A percentile compares a stretch with the other conserved stretches of the same genome.
phyloP scores from a whole-genome alignment of 139 green algal species.

The Coelastrella sp. region DNA sequence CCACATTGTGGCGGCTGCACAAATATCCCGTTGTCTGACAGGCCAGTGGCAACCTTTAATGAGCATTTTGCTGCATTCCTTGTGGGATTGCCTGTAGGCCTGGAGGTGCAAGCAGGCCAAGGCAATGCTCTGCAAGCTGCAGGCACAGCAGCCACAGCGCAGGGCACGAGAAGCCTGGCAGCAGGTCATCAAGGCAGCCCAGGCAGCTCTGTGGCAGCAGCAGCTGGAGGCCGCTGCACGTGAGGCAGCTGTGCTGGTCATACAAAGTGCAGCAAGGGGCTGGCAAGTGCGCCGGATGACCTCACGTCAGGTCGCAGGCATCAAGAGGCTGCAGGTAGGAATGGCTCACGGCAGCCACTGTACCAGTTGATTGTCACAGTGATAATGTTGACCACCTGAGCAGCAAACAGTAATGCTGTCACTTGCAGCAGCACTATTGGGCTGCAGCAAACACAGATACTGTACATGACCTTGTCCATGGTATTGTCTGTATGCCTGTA shows the following conservation, averaged over 20 bases:
- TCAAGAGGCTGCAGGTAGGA: slow-evolving; percentile 31
- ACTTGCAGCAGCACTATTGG: neutral
- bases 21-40: too few relatives aligned
- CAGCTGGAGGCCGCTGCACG: neutral
- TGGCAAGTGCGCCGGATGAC: slow-evolving; percentile 46
- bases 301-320: slow-evolving; percentile 12
- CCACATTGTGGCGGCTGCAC: too few relatives aligned
- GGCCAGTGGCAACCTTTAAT: too few relatives aligned
- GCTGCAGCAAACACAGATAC: neutral
- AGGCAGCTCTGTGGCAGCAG: neutral
- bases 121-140: neutral
- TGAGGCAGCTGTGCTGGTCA: slow-evolving; percentile 47
- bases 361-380: neutral
- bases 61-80: too few relatives aligned
- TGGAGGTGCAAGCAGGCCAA: slow-evolving; percentile 35
- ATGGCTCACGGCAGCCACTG: neutral
- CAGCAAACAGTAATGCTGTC: too few relatives aligned
- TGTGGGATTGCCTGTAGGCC: slow-evolving; percentile 2
- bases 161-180: slow-evolving; percentile 8
- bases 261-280: slow-evolving; percentile 63
- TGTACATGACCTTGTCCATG: neutral
- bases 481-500: slow-evolving; percentile 45
- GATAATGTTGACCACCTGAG: too few relatives aligned
- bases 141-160: slow-evolving; percentile 18
- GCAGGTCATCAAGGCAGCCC: neutral